Base-by-base conservation (phyloP, 2,329 filamentous ascomycete genomes). In the Penicillium paneum region DNA sequence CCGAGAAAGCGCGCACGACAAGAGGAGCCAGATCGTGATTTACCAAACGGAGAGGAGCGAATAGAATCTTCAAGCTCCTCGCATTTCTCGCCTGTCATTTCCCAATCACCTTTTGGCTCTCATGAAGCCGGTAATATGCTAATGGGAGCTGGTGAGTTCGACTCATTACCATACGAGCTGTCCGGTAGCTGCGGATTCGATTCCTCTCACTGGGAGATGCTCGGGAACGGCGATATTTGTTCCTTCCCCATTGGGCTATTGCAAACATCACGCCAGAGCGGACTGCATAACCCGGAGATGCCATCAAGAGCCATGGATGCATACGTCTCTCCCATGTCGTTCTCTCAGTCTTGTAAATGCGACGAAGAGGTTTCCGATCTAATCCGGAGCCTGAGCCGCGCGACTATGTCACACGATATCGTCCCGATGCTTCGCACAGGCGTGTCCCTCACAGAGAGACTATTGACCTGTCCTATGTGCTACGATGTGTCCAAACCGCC, bases 401-500 rank as follows among this genome's bases (percentile, higher is more conserved):
- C 62, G 3, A 36, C 40, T 2, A 60, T 65, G 40, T 59, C 60
- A 5, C 60, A 65, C 47, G 42, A 53, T 38, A 28, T 59, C 47
- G 49, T 66, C 24, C 52, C 57, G 13, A 60, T 43, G 35, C 55
- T 69, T 49, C 63, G 60, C 11, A 40, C 41, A 0, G 60, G 60
- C 1, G 19, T 58, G 0, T 38, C 57, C 5, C 54, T 68, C 13
- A 34, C 58, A 35, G 63, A 67, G 19, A 51, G 56, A 12, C 40
- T 69, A 32, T 50, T 68, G 17, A 58, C 51, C 1, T 69, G 67
- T 50, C 57, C 60, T 5, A 57, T 59, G 21, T 69, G 67, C 58
- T 69, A 67, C 46, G 65, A 69, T 28, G 52, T 64, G n/a, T 64
- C 64, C 1, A 68, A 66, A 26, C 64, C 66, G 7, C 64, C 66